Evolutionary conservation across 2,329 filamentous ascomycete genomes (phyloP).

Genomic region (Ilyonectria mors-panacis): DNA sequence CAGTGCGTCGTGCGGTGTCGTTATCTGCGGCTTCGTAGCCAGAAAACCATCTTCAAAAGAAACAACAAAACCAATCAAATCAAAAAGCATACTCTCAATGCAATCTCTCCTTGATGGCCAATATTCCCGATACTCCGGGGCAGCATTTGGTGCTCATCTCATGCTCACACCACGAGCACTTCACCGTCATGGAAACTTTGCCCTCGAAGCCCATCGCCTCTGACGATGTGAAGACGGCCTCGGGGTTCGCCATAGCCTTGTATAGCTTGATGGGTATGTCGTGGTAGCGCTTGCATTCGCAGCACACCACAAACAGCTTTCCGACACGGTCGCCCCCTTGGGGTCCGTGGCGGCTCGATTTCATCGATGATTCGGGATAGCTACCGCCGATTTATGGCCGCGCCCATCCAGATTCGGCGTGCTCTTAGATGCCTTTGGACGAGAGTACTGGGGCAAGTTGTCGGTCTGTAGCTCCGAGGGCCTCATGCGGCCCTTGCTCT

Average conservation of each 20-base stretch:
- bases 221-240: conserved; percentile 66
- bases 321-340: conserved; percentile 62
- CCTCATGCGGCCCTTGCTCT: conserved; percentile 40
- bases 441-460: conserved; percentile 11
- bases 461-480: conserved; percentile 27
- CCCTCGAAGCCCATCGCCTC: conserved; percentile 67
- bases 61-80: conserved; percentile 1
- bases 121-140: conserved; percentile 76
- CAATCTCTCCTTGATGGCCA: conserved; percentile 76
- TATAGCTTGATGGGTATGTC: conserved; percentile 77
- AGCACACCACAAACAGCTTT: conserved; percentile 78
- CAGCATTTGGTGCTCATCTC: conserved; percentile 79
- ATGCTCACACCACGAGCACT: conserved; percentile 81
- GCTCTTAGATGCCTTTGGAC: conserved; percentile 25
- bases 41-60: conserved; percentile 2
- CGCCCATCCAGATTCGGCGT: conserved; percentile 27
- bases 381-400: conserved; percentile 36
- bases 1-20: conserved; percentile 37
- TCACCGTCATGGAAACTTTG: conserved; percentile 72
- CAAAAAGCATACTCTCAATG: conserved; percentile 54
- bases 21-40: conserved; percentile 24
- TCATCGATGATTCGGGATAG: conserved; percentile 34
- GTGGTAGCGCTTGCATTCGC: conserved; percentile 74
- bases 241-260: conserved; percentile 74
- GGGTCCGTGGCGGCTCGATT: conserved; percentile 32